Evolutionary conservation across 148 eudicot genomes (phyloP), one percentile per base, ranked within the genome.

Genomic region (Polygonum aviculare): DNA sequence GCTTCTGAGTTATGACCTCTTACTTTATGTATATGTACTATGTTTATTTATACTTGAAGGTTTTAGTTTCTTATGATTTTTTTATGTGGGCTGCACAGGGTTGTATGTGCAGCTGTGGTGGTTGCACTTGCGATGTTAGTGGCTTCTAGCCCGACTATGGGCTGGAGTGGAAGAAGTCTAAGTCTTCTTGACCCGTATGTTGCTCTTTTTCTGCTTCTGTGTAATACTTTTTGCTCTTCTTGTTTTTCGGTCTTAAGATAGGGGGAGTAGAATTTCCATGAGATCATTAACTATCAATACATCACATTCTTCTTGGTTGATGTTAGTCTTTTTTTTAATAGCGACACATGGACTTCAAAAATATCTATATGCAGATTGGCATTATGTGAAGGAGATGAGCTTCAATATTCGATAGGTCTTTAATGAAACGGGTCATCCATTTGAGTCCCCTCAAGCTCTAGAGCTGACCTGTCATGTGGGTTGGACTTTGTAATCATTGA

Each of bases 101-200:
- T 90, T 49, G 85, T 87, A 50, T 95, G 92, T 75, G 80, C 84
- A 77, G 96, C 93, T 85, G 94, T 90, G 35, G 81, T 83, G 72
- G 96, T 93, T 36, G 87, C 93, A 78, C 89, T 95, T 45, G 78
- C 93, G 49, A 95, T 95, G 36, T 73, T 95, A 82, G 96, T 95
- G 74, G 98, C 98, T 82, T 90, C 98, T 74, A 95, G 98, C 81
- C 98, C 98, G 75, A 95, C 98, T 52, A 85, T 80, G 84, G 98
- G 98, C 83, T 95, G 97, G 98, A 95, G 98, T 80, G 98, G 98
- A 77, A 84, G 98, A 78, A 95, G 98, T 84, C 84, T 95, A 76
- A 95, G 98, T 81, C 86, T 95, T 69, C 96, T 95, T 80, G 98
- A 95, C 86, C 98, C 98, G 98, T 95, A 82, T 83, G 97, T 82